Percentiles rank a stretch among this genome's conserved stretches.
phyloP scores from a whole-genome alignment of 2,329 filamentous ascomycete species.

The Fusarium sp. region DNA sequence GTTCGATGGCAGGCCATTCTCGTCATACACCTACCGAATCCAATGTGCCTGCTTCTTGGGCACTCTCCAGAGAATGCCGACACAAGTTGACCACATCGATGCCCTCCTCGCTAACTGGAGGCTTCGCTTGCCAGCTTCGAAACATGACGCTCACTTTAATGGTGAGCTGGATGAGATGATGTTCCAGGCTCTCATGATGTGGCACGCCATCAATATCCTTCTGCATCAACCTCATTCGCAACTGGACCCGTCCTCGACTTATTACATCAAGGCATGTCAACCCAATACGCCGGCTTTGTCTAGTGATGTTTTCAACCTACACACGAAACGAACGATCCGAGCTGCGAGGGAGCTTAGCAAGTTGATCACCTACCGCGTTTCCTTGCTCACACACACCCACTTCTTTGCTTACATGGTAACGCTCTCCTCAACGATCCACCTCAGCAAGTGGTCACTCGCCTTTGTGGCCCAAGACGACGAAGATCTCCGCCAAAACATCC shows the following conservation, averaged over 20 bases:
- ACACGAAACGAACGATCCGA: constrained; percentile 83
- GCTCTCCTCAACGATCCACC: constrained; percentile 81
- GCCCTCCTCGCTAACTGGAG: constrained; percentile 76
- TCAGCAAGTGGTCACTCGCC: constrained; percentile 80
- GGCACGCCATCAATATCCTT: constrained; percentile 73
- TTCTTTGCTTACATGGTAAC: constrained; percentile 87
- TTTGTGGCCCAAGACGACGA: constrained; percentile 72
- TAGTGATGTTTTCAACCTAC: constrained; percentile 69
- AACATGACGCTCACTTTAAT: constrained; percentile 77
- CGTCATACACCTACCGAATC: constrained; percentile 86
- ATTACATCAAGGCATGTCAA: constrained; percentile 74
- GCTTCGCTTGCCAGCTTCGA: constrained; percentile 79
- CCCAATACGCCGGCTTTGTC: constrained; percentile 66
- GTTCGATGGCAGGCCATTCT: constrained; percentile 76
- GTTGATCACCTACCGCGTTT: constrained; percentile 78
- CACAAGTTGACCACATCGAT: constrained; percentile 64
- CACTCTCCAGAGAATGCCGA: constrained; percentile 73
- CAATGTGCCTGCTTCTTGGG: constrained; percentile 83
- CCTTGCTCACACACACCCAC: constrained; percentile 79
- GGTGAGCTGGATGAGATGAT: constrained; percentile 87
- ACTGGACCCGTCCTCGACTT: constrained; percentile 71
- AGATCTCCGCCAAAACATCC: constrained; percentile 78
- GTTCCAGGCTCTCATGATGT: constrained; percentile 89
- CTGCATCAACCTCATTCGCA: constrained; percentile 84
- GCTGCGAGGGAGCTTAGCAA: constrained; percentile 82